These are phyloP conservation scores for Candida nonsorbophila DNA, from an alignment of 805 yeast species.

Conservation along the genomic window DNA sequence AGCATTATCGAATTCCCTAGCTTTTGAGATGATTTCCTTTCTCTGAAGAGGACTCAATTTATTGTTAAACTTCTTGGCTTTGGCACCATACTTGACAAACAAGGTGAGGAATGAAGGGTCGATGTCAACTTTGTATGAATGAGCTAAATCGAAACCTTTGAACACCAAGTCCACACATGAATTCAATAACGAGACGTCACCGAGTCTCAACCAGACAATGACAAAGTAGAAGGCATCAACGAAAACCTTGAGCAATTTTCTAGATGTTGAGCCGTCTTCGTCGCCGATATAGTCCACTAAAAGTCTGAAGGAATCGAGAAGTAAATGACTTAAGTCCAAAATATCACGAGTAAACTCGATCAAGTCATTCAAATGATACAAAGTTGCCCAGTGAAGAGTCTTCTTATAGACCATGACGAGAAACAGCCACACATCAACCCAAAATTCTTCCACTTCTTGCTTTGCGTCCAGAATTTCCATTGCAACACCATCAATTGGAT, in stretches of 20 bases:
- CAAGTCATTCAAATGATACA: conserved; percentile 49
- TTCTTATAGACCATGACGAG: conserved; percentile 60
- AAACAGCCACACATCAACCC: conserved; percentile 73
- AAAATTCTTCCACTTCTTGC: conserved; percentile 29
- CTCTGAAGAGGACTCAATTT: conserved; percentile 66
- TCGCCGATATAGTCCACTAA: conserved; percentile 4
- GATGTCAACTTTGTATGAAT: conserved; percentile 45
- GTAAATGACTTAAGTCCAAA: conserved; percentile 65
- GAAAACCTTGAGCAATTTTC: conserved; percentile 43
- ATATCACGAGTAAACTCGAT: conserved; percentile 85
- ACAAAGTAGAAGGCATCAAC: conserved; percentile 62
- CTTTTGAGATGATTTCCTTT: conserved; percentile 55
- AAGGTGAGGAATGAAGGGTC: conserved; percentile 49
- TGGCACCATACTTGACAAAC: conserved; percentile 60
- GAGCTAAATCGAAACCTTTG: conserved; percentile 60
- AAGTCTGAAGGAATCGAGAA: conserved; percentile 53
- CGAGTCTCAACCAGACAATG: conserved; percentile 76
- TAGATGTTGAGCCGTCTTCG: conserved; percentile 20
- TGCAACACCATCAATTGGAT: conserved; percentile 54
- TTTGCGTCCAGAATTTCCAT: conserved; percentile 16
- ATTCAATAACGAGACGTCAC: conserved; percentile 67
- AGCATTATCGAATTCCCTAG: conserved; percentile 47
- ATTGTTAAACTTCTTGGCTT: conserved; percentile 63
- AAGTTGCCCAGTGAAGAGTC: conserved; percentile 72
- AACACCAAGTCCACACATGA: conserved; percentile 71